A percentile compares a stretch with the other conserved stretches of the same genome.
These are phyloP conservation scores for Trypanosoma scelopori DNA, from an alignment of 208 protist species.

Conservation along the genomic window DNA sequence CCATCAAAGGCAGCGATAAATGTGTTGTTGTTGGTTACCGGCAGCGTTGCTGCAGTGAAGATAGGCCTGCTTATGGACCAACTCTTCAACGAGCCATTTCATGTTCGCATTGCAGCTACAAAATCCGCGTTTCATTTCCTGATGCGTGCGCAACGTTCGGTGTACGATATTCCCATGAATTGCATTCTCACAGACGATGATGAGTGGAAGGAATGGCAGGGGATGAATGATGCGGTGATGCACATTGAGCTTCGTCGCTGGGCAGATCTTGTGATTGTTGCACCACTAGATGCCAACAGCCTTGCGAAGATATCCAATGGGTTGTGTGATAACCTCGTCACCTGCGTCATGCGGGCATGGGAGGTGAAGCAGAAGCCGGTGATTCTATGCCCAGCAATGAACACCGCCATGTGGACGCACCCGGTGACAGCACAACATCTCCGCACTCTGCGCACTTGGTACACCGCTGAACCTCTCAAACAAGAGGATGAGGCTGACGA, in stretches of 20 bases:
- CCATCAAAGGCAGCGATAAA: conserved; percentile 50
- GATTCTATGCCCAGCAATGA: conserved; percentile 98
- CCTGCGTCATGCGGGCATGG: conserved; percentile 96
- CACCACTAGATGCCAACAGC: conserved; percentile 96
- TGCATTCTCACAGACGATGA: conserved; percentile 84
- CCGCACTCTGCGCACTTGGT: conserved; percentile 53
- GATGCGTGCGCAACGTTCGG: conserved; percentile 55
- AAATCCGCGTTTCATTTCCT: conserved; percentile 80
- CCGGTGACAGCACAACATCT: conserved; percentile 89
- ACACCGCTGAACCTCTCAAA: conserved; percentile 14
- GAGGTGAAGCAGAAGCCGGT: conserved; percentile 89
- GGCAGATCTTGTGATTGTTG: conserved; percentile 96
- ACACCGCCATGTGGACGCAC: conserved; percentile 98
- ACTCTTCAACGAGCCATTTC: conserved; percentile 58
- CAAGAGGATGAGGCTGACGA: not conserved
- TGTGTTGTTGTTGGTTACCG: conserved; percentile 79
- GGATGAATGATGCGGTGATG: conserved; percentile 86
- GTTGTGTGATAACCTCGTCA: conserved; percentile 95
- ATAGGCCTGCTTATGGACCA: conserved; percentile 77
- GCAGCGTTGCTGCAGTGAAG: conserved; percentile 90
- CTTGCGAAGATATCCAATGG: conserved; percentile 95
- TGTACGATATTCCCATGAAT: conserved; percentile 61
- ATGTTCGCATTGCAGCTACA: conserved; percentile 84
- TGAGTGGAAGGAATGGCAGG: conserved; percentile 83
- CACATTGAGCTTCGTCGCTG: conserved; percentile 94